Conservation (phyloP, 2,329 filamentous ascomycete species). For the Capronia americana region DNA sequence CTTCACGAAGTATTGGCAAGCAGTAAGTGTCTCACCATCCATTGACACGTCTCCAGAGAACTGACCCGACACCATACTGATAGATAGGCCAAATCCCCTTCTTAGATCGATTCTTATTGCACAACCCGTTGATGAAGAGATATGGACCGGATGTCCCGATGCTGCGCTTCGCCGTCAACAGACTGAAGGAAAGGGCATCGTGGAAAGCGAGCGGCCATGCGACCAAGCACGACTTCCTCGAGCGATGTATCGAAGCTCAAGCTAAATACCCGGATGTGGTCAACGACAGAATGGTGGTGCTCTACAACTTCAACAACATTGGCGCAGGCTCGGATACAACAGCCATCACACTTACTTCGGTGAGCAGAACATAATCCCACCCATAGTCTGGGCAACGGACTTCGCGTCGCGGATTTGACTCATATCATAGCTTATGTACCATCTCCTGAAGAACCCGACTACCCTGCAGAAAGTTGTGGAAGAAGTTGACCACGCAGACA, state of each 20-base stretch:
- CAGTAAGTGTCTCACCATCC: slow-evolving; percentile 4
- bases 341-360: slow-evolving; percentile 29
- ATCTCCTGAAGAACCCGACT: slow-evolving; percentile 56
- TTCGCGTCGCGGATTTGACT: background rate
- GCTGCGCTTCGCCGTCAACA: slow-evolving; percentile 70
- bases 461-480: slow-evolving; percentile 24
- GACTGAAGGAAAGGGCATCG: slow-evolving; percentile 68
- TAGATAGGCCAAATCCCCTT: slow-evolving; percentile 36
- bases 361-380: slow-evolving; percentile 5
- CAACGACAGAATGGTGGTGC: slow-evolving; percentile 27
- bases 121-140: slow-evolving; percentile 58
- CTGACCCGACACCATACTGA: background rate
- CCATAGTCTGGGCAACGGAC: background rate
- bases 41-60: background rate
- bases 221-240: slow-evolving; percentile 27
- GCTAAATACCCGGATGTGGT: slow-evolving; percentile 28
- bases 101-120: slow-evolving; percentile 33
- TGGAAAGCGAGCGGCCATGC: slow-evolving; percentile 8
- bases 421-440: slow-evolving; percentile 39
- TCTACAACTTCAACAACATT: slow-evolving; percentile 32
- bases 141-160: slow-evolving; percentile 74
- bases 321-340: slow-evolving; percentile 36
- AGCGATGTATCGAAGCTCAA: slow-evolving; percentile 30
- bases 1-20: slow-evolving; percentile 24
- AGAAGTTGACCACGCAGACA: slow-evolving; percentile 31